Conservation (phyloP, 1,284 basidiomycete species). For the Leucoagaricus sp. region DNA sequence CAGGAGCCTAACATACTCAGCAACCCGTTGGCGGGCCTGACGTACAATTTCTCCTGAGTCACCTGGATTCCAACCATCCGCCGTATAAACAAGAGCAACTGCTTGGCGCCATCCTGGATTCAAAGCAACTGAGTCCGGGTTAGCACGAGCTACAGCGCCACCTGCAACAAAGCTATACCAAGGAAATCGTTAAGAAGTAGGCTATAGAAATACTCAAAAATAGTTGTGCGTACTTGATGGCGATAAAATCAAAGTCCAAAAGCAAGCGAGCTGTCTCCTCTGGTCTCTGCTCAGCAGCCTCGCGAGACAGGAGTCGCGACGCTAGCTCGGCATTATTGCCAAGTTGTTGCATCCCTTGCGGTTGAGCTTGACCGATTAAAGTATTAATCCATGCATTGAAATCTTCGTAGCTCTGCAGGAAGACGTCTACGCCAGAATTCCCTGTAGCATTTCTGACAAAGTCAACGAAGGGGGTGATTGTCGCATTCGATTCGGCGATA, state of each 20-base stretch:
- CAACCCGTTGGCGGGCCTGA: constrained; percentile 8
- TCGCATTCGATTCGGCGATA: constrained; percentile 15
- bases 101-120: constrained; percentile 24
- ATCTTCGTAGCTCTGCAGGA: background rate
- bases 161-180: constrained; percentile 21
- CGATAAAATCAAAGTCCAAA: constrained; percentile 12
- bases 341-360: background rate
- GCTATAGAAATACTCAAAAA: background rate
- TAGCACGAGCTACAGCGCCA: constrained; percentile 20
- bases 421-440: background rate
- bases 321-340: constrained; percentile 13
- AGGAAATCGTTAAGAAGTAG: background rate
- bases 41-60: constrained; percentile 13
- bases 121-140: constrained; percentile 21
- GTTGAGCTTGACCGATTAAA: background rate
- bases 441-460: constrained; percentile 9
- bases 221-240: constrained; percentile 13
- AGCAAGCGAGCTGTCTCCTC: constrained; percentile 18
- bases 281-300: constrained; percentile 13
- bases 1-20: constrained; percentile 14
- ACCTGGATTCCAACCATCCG: constrained; percentile 17
- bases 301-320: constrained; percentile 13
- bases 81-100: constrained; percentile 10
- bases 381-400: background rate
- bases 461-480: constrained; percentile 16